phyloP scores from a whole-genome alignment of 192 early-diverging fungal species.

The Backusella macrospora region DNA sequence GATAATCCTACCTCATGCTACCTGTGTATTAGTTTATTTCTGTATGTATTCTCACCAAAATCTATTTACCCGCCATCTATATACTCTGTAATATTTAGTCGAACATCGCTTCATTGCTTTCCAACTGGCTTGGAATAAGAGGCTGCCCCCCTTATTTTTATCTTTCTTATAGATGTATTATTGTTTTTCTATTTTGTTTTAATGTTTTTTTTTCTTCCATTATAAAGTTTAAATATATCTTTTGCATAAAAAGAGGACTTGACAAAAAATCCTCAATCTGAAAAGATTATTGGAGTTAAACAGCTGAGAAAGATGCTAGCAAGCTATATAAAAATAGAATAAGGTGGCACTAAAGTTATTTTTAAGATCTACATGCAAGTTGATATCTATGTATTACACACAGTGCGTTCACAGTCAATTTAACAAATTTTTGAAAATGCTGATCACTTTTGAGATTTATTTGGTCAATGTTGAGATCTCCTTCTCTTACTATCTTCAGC shows the following conservation, averaged over 20 bases:
- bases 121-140: conserved; percentile 11
- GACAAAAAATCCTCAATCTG: not conserved
- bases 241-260: not conserved
- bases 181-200: not conserved
- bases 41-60: conserved; percentile 13
- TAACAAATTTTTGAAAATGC: too few species aligned
- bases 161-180: not conserved
- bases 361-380: too few species aligned
- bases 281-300: too few species aligned
- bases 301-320: too few species aligned
- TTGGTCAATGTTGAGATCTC: too few species aligned
- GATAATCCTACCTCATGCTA: not conserved
- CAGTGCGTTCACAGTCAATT: too few species aligned
- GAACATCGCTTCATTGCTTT: not conserved
- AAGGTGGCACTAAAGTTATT: too few species aligned
- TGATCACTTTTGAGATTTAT: too few species aligned
- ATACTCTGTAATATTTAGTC: conserved; percentile 4
- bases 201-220: too few species aligned
- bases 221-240: conserved; percentile 7
- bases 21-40: not conserved
- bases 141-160: not conserved
- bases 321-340: too few species aligned
- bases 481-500: too few species aligned
- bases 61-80: not conserved
- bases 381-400: too few species aligned